Evolutionary conservation across 257 asterid genomes (phyloP), one percentile per base, ranked within the genome.

Genomic region (Petunia axillaris): DNA sequence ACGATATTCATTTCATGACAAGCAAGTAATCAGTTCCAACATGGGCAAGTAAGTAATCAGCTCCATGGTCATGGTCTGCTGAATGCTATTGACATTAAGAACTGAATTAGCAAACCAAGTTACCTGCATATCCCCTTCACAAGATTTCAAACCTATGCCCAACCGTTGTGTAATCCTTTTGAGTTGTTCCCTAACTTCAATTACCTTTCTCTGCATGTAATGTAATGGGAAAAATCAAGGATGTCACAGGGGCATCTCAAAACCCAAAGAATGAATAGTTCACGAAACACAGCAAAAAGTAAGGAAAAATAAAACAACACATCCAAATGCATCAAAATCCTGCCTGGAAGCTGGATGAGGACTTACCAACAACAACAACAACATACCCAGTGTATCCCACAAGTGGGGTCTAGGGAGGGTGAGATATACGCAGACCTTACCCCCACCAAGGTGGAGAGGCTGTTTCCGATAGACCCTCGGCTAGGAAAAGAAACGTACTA

Each of bases 121-220:
- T 79, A 89, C 98, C 93, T 87, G 87, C 87, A 90, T 83, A 83
- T 96, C 95, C 53, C 93, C 89, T 82, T 94, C 98, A 62, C 98
- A 91, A 77, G 98, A 91, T 86, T 95, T 93, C 79, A 93, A 65
- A 83, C 86, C 84, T 54, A 93, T 86, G 84, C 99, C 99, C 75
- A 95, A 80, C 13, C 96, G 89, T 80, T 84, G 98, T 8, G 90
- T 92, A 81, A 90, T 89, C 83, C 92, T 91, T 88, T 90, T 89
- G 86, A 95, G 86, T 81, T 95, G 99, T 78, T 87, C 93, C 57
- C 96, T 90, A 83, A 96, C 86, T 83, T 91, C 97, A 68, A 87
- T 85, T 55, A 90, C 97, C 75, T 93, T 95, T 89, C 85, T 94
- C 98, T 96, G 87, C 85, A 85, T 80, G 54, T 57, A 74, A 86